Base-by-base conservation (phyloP, 1,284 basidiomycete genomes). In the Testicularia cyperi region DNA sequence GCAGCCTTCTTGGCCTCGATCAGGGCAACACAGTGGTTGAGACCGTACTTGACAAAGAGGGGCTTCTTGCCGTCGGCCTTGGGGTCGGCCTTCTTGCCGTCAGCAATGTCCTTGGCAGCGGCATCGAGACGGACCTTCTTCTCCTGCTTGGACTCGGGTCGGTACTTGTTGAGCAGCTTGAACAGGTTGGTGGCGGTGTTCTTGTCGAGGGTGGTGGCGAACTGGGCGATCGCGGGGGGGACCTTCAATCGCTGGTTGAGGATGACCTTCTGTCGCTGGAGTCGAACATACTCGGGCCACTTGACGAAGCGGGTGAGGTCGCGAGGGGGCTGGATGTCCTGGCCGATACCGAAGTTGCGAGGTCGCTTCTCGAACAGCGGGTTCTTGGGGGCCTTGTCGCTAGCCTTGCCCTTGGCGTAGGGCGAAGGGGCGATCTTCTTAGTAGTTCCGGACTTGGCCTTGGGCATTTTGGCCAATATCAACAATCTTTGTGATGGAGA, bases 261-360 rank as follows among this genome's bases (percentile, higher is more conserved):
- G 81, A 98, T 95, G 77, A 97, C 91, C 83, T 94, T 95, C 81
- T 97, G 92, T 79, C 94, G 87, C 80, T 98, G 94, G 56, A 97
- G 88, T 78, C 91, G 90, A 71, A 98, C 86, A 78, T 98, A 98
- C 82, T 94, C 91, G 70, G 94, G 94, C 94, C 94, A 98, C 82
- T 96, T 97, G 81, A 97, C 90, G 81, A 97, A 97, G 79, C 92
- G 90, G 63, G 90, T 95, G 67, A 97, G 81, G 81, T 98, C 94
- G 54, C 84, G 85, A 79, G 84, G 84, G 75, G 88, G 92, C 76
- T 88, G 89, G 76, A 97, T 85, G 81, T 95, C 90, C 82, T 94
- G 90, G 77, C 92, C 94, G 65, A 97, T 92, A 78, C 90, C 91
- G 78, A 95, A 97, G 83, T 90, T 92, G 79, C 87, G 88, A 72